phyloP scores from a whole-genome alignment of 176 grass and related monocot species.

The Paspalum notatum region DNA sequence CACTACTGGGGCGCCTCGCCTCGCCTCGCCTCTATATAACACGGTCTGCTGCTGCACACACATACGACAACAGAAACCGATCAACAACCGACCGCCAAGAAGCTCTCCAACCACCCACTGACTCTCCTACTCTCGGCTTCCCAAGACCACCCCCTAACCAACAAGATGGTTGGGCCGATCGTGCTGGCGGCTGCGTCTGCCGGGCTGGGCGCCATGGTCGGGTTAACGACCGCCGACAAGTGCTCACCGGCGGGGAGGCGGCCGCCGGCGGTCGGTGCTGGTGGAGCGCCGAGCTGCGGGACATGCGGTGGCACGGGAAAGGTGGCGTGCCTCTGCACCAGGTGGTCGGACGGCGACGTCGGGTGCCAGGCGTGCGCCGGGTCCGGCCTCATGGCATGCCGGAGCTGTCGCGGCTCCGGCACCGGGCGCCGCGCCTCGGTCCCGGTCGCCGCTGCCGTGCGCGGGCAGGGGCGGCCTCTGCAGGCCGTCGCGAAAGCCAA shows the following conservation, averaged over 20 bases:
- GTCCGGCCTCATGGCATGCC: conserved; percentile 45
- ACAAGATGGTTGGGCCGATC: conserved; percentile 41
- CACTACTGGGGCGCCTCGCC: no score
- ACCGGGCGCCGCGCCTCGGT: conserved; percentile 37
- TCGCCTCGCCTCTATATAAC: no score
- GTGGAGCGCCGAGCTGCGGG: conserved; percentile 26
- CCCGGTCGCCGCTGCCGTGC: conserved; percentile 44
- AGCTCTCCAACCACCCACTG: no score
- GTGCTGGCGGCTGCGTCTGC: conserved; percentile 41
- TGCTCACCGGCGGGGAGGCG: not conserved
- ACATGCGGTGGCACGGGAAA: conserved; percentile 60
- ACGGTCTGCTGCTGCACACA: no score
- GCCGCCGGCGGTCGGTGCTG: not conserved
- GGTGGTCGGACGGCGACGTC: conserved; percentile 68
- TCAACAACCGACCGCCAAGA: no score
- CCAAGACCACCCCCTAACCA: no score
- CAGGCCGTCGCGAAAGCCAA: not conserved
- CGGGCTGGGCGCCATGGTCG: conserved; percentile 47
- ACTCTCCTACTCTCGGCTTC: no score
- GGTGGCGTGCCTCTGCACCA: conserved; percentile 55
- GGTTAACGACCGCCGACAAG: conserved; percentile 40
- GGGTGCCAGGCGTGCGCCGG: conserved; percentile 62
- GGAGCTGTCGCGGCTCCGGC: conserved; percentile 63
- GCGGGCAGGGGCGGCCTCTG: not conserved
- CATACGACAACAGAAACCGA: no score